Base-by-base conservation (phyloP, 2,329 filamentous ascomycete genomes). In the Colletotrichum sansevieriae region DNA sequence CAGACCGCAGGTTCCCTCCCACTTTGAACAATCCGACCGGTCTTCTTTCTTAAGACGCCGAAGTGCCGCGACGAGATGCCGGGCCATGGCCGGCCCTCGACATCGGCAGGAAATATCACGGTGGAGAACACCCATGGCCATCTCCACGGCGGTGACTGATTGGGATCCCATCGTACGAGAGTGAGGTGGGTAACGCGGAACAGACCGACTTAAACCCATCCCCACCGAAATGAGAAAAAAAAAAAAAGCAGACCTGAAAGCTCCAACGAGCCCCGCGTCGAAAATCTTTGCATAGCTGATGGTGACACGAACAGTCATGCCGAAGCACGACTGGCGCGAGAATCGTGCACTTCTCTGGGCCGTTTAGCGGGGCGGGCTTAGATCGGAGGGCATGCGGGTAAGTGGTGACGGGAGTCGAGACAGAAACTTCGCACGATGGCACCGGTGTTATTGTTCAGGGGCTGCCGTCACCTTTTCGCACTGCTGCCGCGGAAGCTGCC, bases 121-220 rank as follows among this genome's bases (percentile, higher is more conserved):
- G 62, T 59, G 65, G 65, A 22, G 37, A 15, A 15, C 8, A 39
- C 11, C 13, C 13, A 39, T 39, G 37, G 8, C 10, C 2, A 22
- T 25, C 37, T 8, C 61, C 61, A 63, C 54, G 65, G 54, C 63
- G 65, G 39, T 68, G 65, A 59, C 65, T 68, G 65, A 68, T 68
- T 52, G 65, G 60, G 20, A 15, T n/a, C 15, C 41, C 20, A 59
- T 68, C 65, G 52, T 58, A 68, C 44, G 60, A 68, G 29, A 29
- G 7, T 51, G 12, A 29, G 22, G 47, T 25, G 25, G 49, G 49
- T 33, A 37, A 29, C 25, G 46, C 37, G 44, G 44, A 60, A 33
- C 25, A 51, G 35, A 29, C 47, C 47, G 63, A 49, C 46, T 37
- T 43, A 18, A 57, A 43, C 33, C 43, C n/a, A 59, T 47, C 54